These are phyloP conservation scores for Trametes villosa DNA, from an alignment of 768 basidiomycete genomes.

Conservation along the genomic window DNA sequence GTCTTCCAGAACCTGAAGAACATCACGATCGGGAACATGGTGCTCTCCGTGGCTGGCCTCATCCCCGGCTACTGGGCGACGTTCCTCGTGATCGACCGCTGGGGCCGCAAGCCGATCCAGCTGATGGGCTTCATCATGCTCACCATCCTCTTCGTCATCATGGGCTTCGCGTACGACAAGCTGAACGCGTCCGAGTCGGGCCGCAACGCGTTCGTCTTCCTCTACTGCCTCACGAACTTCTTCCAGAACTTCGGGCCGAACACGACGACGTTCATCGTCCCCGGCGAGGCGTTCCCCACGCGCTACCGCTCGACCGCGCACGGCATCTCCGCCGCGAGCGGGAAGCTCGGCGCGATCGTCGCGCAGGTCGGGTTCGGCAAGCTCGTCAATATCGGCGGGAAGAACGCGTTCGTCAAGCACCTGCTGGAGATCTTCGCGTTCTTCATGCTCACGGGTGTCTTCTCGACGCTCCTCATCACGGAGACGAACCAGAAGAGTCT, in stretches of 20 bases:
- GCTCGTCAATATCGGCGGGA: conserved; percentile 70
- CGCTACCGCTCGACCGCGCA: conserved; percentile 86
- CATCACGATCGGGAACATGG: conserved; percentile 73
- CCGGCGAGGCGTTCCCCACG: conserved; percentile 86
- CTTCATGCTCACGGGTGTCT: conserved; percentile 86
- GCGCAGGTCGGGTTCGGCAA: conserved; percentile 78
- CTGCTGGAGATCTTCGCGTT: conserved; percentile 85
- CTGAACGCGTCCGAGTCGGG: conserved; percentile 47
- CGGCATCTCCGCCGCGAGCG: conserved; percentile 82
- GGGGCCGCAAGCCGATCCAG: conserved; percentile 75
- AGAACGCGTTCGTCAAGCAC: conserved; percentile 62
- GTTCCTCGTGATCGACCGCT: conserved; percentile 70
- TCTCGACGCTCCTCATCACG: conserved; percentile 78
- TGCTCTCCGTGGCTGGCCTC: conserved; percentile 76
- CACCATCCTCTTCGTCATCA: conserved; percentile 37
- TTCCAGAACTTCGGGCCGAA: conserved; percentile 92
- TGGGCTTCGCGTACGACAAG: conserved; percentile 66
- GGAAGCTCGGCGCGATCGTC: conserved; percentile 83
- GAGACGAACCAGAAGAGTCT: conserved; percentile 73
- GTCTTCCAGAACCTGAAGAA: conserved; percentile 67
- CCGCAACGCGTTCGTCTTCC: conserved; percentile 71
- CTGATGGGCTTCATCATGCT: conserved; percentile 41
- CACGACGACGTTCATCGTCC: conserved; percentile 78
- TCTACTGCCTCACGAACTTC: conserved; percentile 87
- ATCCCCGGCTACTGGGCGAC: conserved; percentile 79